Conservation (phyloP, 2,329 filamentous ascomycete genomes). For the Pleoardoris graminearum region DNA sequence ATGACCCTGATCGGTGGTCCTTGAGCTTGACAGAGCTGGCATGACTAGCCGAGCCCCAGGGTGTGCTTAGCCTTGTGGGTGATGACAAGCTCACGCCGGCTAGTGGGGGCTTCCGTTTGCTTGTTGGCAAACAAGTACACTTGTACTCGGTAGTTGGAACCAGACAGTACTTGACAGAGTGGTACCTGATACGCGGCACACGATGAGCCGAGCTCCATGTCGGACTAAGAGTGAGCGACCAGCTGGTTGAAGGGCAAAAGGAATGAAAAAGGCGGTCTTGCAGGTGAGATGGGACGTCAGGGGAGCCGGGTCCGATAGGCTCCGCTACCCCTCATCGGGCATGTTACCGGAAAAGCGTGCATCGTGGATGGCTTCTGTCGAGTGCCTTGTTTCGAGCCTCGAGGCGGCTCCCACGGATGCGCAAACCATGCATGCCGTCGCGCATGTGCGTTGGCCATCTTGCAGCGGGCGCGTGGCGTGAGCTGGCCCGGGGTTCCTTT, state of each 20-base stretch:
- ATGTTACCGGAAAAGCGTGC: slow-evolving; percentile 18
- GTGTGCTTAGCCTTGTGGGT: slow-evolving; percentile 35
- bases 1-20: slow-evolving; percentile 28
- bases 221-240: slow-evolving; percentile 10
- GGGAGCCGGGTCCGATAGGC: slow-evolving; percentile 17
- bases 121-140: background rate
- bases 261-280: slow-evolving; percentile 27
- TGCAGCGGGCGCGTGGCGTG: slow-evolving; percentile 20
- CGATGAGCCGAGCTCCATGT: background rate
- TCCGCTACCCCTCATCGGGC: slow-evolving; percentile 12
- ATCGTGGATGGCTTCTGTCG: slow-evolving; percentile 12
- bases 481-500: background rate
- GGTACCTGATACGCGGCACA: slow-evolving; percentile 10
- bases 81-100: slow-evolving; percentile 31
- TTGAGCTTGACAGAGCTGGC: slow-evolving; percentile 29
- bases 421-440: slow-evolving; percentile 11
- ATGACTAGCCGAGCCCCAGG: slow-evolving; percentile 32
- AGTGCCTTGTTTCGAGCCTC: slow-evolving; percentile 33
- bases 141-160: slow-evolving; percentile 7
- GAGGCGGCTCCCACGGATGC: slow-evolving; percentile 33
- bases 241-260: slow-evolving; percentile 11
- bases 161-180: slow-evolving; percentile 7
- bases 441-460: slow-evolving; percentile 29
- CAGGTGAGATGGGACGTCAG: slow-evolving; percentile 22
- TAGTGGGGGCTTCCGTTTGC: slow-evolving; percentile 16